These are phyloP conservation scores for Intubia oerlemansii DNA, from an alignment of 2,329 filamentous ascomycete genomes.

Conservation along the genomic window DNA sequence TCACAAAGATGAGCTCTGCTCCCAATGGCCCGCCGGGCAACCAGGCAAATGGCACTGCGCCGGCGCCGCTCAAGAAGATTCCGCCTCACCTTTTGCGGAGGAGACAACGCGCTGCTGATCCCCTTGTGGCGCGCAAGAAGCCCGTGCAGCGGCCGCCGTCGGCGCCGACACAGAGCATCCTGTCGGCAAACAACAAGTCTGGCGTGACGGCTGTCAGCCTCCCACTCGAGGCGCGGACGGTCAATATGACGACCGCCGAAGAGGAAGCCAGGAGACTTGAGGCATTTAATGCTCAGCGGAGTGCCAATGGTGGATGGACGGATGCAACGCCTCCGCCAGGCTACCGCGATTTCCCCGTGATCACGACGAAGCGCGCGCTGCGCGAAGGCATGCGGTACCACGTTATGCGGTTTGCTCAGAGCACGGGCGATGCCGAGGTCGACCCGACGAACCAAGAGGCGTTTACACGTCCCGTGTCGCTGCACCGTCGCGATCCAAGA, in stretches of 20 bases:
- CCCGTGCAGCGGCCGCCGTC: conserved; percentile 16
- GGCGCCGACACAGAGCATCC: conserved; percentile 3
- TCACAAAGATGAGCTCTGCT: too few relatives aligned
- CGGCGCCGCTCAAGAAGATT: not conserved
- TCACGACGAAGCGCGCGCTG: conserved; percentile 64
- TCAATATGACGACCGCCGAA: conserved; percentile 4
- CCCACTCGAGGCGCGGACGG: conserved; percentile 7
- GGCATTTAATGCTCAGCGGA: conserved; percentile 20
- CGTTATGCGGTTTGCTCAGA: conserved; percentile 55
- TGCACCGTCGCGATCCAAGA: conserved; percentile 75
- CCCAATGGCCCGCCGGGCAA: too few relatives aligned
- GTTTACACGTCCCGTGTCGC: conserved; percentile 69
- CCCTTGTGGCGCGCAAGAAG: conserved; percentile 41
- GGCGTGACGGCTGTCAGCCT: conserved; percentile 6
- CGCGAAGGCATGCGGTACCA: conserved; percentile 69
- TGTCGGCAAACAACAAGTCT: conserved; percentile 5
- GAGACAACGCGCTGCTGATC: conserved; percentile 32
- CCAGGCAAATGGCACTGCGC: not conserved
- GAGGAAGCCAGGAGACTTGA: conserved; percentile 10
- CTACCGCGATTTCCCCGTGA: conserved; percentile 38
- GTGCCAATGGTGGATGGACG: conserved; percentile 35
- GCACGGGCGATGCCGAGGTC: conserved; percentile 25
- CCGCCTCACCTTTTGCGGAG: conserved; percentile 15
- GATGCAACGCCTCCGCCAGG: conserved; percentile 19
- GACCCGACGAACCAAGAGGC: conserved; percentile 51